phyloP scores from a whole-genome alignment of 2,329 filamentous ascomycete genomes.

The Fusarium decemcellulare region DNA sequence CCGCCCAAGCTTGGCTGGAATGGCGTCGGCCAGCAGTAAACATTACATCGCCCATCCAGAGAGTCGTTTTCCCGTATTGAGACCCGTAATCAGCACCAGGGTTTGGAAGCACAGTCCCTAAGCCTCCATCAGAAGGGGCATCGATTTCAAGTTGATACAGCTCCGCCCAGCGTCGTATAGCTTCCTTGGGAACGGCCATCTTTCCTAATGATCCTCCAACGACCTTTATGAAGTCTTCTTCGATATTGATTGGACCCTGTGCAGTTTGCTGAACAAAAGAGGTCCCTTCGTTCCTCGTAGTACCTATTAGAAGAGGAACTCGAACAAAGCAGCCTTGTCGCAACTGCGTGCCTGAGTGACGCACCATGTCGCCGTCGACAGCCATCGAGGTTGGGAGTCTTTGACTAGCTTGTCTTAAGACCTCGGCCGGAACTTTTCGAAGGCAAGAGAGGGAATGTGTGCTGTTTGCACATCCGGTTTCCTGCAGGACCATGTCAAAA shows the following conservation, averaged over 20 bases:
- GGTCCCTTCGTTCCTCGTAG: conserved; percentile 42
- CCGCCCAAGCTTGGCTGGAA: conserved; percentile 40
- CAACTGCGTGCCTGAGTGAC: conserved; percentile 37
- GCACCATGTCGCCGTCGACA: conserved; percentile 28
- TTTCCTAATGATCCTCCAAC: neutral
- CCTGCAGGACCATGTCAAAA: neutral
- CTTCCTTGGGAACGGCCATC: neutral
- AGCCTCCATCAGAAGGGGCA: neutral
- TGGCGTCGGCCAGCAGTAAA: conserved; percentile 27
- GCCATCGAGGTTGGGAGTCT: conserved; percentile 45
- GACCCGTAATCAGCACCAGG: conserved; percentile 17
- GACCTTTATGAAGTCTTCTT: conserved; percentile 37
- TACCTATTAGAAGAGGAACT: conserved; percentile 50
- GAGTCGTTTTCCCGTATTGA: neutral
- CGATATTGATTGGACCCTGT: conserved; percentile 40
- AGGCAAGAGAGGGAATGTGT: neutral
- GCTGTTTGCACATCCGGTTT: neutral
- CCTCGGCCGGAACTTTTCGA: neutral
- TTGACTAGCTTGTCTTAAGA: neutral
- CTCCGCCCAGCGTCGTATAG: neutral
- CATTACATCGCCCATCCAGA: conserved; percentile 31
- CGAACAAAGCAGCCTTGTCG: conserved; percentile 47
- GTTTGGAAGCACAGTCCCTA: neutral
- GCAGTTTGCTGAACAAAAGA: conserved; percentile 33
- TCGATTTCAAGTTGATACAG: conserved; percentile 3